Percentiles rank a stretch among this genome's conserved stretches.
These are phyloP conservation scores for Xylaria hypoxylon DNA, from an alignment of 2,329 filamentous ascomycete genomes.

Conservation along the genomic window DNA sequence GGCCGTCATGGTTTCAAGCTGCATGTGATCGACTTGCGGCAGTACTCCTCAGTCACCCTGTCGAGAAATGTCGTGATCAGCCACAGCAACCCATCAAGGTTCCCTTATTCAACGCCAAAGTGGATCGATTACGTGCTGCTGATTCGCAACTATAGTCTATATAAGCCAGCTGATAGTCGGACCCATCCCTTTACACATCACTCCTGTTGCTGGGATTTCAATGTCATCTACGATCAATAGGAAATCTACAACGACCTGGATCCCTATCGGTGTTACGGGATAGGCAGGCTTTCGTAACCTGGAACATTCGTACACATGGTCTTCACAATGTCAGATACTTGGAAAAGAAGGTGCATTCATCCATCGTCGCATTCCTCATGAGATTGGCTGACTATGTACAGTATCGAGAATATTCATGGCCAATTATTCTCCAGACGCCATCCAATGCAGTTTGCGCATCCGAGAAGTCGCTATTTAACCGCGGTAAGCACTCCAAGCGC, in stretches of 20 bases:
- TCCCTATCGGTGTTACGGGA: background rate
- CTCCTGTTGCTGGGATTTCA: background rate
- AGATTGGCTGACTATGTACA: slow-evolving; percentile 29
- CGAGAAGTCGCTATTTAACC: slow-evolving; percentile 15
- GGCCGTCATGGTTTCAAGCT: background rate
- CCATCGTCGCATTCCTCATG: slow-evolving; percentile 32
- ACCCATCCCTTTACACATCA: background rate
- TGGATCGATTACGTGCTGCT: slow-evolving; percentile 10
- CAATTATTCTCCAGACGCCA: slow-evolving; percentile 24
- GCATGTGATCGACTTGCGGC: slow-evolving; percentile 13
- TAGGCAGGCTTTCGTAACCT: background rate
- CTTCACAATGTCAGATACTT: slow-evolving; percentile 1
- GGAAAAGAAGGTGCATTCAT: slow-evolving; percentile 22
- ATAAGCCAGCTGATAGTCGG: slow-evolving; percentile 3
- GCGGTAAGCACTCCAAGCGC: slow-evolving; percentile 55
- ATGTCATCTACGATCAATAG: background rate
- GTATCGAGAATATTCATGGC: slow-evolving; percentile 25
- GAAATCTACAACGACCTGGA: background rate
- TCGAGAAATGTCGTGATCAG: background rate
- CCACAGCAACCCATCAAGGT: slow-evolving; percentile 28
- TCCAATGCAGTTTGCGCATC: slow-evolving; percentile 21
- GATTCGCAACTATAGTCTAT: slow-evolving; percentile 25
- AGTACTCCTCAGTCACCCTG: background rate
- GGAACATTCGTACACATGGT: background rate
- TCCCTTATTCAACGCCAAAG: slow-evolving; percentile 1